Conservation (phyloP, 1,139 yeast genomes). For the Lodderomyces pseudojiufengensis region DNA sequence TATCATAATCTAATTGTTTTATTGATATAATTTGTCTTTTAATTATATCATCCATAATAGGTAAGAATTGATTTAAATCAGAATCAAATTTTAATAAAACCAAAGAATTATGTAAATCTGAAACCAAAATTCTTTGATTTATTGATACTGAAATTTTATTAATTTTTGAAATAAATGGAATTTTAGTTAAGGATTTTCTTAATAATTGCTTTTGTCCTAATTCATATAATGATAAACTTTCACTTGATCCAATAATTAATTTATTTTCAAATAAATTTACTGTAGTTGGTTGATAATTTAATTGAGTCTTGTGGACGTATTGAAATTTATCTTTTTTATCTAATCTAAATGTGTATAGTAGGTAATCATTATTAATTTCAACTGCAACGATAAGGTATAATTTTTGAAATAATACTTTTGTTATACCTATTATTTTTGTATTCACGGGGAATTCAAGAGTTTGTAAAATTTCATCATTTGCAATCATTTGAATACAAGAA, state of each 20-base stretch:
- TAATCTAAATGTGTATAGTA: conserved; percentile 44
- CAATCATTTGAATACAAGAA: conserved; percentile 51
- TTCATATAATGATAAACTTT: conserved; percentile 59
- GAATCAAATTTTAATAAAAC: conserved; percentile 54
- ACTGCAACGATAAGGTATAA: conserved; percentile 50
- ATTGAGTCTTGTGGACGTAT: conserved; percentile 59
- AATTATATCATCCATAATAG: conserved; percentile 67
- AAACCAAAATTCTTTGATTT: conserved; percentile 37
- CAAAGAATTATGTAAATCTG: conserved; percentile 44
- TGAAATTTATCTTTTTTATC: conserved; percentile 22
- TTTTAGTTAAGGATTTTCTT: conserved; percentile 51
- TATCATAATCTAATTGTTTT: conserved; percentile 63
- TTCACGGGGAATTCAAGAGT: conserved; percentile 37
- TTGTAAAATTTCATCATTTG: conserved; percentile 32
- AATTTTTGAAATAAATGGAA: conserved; percentile 41
- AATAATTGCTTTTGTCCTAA: conserved; percentile 78
- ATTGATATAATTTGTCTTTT: conserved; percentile 65
- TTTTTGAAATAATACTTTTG: conserved; percentile 19
- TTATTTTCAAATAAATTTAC: conserved; percentile 57
- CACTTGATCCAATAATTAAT: conserved; percentile 57
- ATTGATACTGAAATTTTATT: conserved; percentile 53
- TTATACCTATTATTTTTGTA: conserved; percentile 36
- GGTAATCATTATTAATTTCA: conserved; percentile 27
- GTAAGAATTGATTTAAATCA: conserved; percentile 49
- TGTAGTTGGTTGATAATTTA: conserved; percentile 49